Evolutionary conservation across 2,329 filamentous ascomycete genomes (phyloP), one percentile per base, ranked within the genome.

Genomic region (Penicillium sumatraense): DNA sequence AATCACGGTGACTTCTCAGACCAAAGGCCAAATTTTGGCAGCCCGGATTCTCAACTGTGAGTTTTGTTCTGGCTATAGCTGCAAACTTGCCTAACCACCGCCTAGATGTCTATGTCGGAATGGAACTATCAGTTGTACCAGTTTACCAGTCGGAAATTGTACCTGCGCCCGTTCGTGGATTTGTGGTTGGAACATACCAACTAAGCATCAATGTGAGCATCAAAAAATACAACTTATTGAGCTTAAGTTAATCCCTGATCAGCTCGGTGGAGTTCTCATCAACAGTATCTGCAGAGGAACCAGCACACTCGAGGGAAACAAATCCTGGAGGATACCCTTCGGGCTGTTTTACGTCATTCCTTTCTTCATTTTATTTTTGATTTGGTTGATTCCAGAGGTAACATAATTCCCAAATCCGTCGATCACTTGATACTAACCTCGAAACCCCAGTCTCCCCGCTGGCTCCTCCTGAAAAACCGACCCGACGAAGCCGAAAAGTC

Each of bases 51-150:
- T 77, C 3, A 72, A 73, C 33, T 76, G 36, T 40, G 11, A 5
- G n/a, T 21, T 21, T 23, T 5, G 3, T 13, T 23, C 16, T 9
- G 16, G 14, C 10, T 21, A n/a, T 20, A 16, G 8, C 1, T 21
- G 5, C 2, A 13, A 5, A 11, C 8, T 5, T 13, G 10, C 3
- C 18, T 40, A 14, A 40, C 14, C 8, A 1, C 1, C 5, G n/a
- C 11, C 8, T 16, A 40, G 36, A 75, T 47, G 48, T 72, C 18
- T 77, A 77, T 44, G 64, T 76, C 27, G 75, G 74, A 13, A 76
- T 75, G 68, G 75, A 77, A 54, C 64, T 77, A 9, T 68, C 75
- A 0, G 61, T 72, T 2, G 70, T 76, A 0, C 76, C 75, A 0
- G 65, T 69, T 41, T 64, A 61, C 33, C 62, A 64, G 26, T 56